These are phyloP conservation scores for Teratosphaeria destructans DNA, from an alignment of 2,329 filamentous ascomycete genomes.

Conservation along the genomic window DNA sequence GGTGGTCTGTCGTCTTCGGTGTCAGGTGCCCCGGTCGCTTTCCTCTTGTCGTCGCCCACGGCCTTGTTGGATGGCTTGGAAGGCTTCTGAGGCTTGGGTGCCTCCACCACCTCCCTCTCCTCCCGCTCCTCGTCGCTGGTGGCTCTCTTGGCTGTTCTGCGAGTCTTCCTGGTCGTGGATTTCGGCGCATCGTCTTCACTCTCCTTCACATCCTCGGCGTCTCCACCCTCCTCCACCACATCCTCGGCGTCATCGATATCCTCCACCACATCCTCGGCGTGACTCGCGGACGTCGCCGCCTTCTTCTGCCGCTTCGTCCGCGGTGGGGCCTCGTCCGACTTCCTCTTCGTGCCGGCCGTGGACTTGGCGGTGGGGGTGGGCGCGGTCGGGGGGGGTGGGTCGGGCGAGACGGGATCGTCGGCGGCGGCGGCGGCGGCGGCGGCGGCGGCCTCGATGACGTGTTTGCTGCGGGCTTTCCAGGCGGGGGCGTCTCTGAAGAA, in stretches of 20 bases:
- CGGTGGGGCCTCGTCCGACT: conserved; percentile 16
- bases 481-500: conserved; percentile 44
- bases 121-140: too few species aligned
- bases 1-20: neutral
- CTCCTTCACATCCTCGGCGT: neutral
- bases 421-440: conserved; percentile 33
- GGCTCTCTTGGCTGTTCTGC: too few species aligned
- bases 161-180: too few species aligned
- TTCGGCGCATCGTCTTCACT: neutral
- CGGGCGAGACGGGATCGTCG: conserved; percentile 19
- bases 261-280: neutral
- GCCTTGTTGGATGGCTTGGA: conserved; percentile 1
- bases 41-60: neutral
- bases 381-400: conserved; percentile 10
- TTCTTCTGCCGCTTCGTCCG: conserved; percentile 17
- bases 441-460: conserved; percentile 36
- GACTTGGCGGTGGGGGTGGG: conserved; percentile 8
- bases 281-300: conserved; percentile 6
- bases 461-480: conserved; percentile 48
- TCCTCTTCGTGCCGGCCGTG: conserved; percentile 21
- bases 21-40: too few species aligned
- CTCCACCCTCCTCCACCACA: neutral
- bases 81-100: neutral
- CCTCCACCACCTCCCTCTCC: too few species aligned
- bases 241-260: neutral